Base-by-base conservation (phyloP, 2,329 filamentous ascomycete genomes). In the Aspergillus latus region DNA sequence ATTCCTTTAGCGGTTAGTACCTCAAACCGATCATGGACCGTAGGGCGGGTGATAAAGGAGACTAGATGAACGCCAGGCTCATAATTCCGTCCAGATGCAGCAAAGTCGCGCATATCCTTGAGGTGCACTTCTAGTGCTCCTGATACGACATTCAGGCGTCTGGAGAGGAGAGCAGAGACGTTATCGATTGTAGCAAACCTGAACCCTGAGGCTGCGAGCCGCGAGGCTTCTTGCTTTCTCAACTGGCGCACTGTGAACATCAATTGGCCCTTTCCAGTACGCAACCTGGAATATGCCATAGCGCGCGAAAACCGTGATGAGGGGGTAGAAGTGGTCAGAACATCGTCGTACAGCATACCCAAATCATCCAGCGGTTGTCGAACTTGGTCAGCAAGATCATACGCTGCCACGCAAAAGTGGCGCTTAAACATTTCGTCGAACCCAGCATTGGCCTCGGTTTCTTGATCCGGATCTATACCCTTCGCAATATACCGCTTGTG, bases 391-490 rank as follows among this genome's bases (percentile, higher is more conserved):
- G 91, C 88, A 6, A 96, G 81, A n/a, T 86, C 83, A 5, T 86
- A 80, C 1, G 91, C 90, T 2, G 90, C 88, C 8, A 90, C 80
- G 66, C 90, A 95, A 71, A 95, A 96, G 8, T 92, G 80, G 68
- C 95, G 89, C 26, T 90, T 86, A 69, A 96, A 92, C 1, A 92
- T 80, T 13, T 87, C 77, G 34, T 90, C 87, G 69, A 93, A 93
- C 58, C 90, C 82, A 8, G 84, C 79, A 51, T 88, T 83, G 10
- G 84, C 76, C 21, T 84, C 80, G 78, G 60, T 86, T 74, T 72
- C 69, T 37, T 67, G 65, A 32, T 73, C 66, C 30, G 64, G 64
- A 1, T 64, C 58, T 0, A 63, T 62, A 36, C 67, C 69, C 30
- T 67, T 52, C 80, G 83, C 65, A 73, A 79, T 46, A 82, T 78